phyloP scores from a whole-genome alignment of 495 filamentous ascomycete species.

The Diplogelasinospora grovesii region DNA sequence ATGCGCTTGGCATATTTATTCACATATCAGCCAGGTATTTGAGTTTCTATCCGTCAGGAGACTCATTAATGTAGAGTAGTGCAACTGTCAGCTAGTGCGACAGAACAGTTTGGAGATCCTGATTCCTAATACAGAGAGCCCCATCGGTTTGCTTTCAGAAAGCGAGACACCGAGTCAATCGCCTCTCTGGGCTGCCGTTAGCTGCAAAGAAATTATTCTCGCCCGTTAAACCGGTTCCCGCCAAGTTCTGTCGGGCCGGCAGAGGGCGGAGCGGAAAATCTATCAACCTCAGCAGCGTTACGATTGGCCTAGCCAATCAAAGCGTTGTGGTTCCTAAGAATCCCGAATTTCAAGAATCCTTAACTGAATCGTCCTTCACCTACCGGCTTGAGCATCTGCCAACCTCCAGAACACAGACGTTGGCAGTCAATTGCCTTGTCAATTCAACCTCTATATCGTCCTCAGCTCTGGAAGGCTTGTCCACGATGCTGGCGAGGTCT shows the following conservation, averaged over 20 bases:
- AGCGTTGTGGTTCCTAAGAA: constrained; percentile 30
- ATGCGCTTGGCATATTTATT: too few relatives aligned
- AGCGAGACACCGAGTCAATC: too few relatives aligned
- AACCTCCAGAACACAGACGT: constrained; percentile 26
- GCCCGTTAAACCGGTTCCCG: too few relatives aligned
- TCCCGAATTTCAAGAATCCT: constrained; percentile 34
- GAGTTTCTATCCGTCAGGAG: too few relatives aligned
- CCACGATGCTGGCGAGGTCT: constrained; percentile 81
- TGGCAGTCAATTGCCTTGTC: constrained; percentile 37
- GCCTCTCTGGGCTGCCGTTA: too few relatives aligned
- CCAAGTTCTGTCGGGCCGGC: neutral
- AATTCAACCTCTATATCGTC: constrained; percentile 24
- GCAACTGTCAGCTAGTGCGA: too few relatives aligned
- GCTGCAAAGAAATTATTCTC: neutral
- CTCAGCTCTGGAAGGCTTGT: constrained; percentile 42
- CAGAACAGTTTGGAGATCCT: too few relatives aligned
- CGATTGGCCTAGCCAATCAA: constrained; percentile 18
- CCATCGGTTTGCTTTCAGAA: neutral
- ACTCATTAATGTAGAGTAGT: too few relatives aligned
- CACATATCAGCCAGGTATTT: too few relatives aligned
- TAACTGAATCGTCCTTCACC: constrained; percentile 24
- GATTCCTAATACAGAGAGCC: neutral
- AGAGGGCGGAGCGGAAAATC: constrained; percentile 18
- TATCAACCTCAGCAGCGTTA: constrained; percentile 11
- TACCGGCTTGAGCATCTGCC: constrained; percentile 20